Evolutionary conservation across 345 rosid genomes (phyloP).

Genomic region (Zanthoxylum bungeanum): DNA sequence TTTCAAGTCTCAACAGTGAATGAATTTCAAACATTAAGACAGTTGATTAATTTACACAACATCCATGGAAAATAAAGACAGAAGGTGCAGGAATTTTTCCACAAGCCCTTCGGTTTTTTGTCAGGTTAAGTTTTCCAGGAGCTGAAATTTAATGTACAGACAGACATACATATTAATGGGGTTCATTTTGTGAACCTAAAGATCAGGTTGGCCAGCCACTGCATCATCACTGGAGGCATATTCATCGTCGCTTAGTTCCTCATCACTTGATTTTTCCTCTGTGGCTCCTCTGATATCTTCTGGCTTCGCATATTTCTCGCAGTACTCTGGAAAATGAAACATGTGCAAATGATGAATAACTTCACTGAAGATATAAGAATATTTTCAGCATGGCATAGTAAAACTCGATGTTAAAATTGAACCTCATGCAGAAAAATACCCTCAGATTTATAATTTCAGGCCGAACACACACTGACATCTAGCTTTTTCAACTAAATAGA

Average conservation of each 20-base stretch:
- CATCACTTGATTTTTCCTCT: constrained; percentile 80
- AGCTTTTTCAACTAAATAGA: not conserved
- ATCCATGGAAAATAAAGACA: constrained; percentile 32
- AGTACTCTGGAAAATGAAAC: constrained; percentile 47
- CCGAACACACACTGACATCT: not conserved
- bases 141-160: constrained; percentile 49
- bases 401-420: not conserved
- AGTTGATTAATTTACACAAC: constrained; percentile 37
- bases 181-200: constrained; percentile 27
- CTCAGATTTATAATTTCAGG: not conserved
- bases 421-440: not conserved
- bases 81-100: constrained; percentile 32
- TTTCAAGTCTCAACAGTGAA: constrained; percentile 15
- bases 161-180: constrained; percentile 15
- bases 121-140: constrained; percentile 27
- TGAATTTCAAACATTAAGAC: constrained; percentile 29
- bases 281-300: constrained; percentile 52
- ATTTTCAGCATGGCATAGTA: not conserved
- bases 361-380: not conserved
- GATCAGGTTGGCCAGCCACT: constrained; percentile 84
- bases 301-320: constrained; percentile 85
- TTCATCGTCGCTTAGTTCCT: constrained; percentile 84
- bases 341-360: not conserved
- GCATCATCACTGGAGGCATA: constrained; percentile 64
- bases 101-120: constrained; percentile 21